Percentiles rank a stretch among this genome's conserved stretches.
Conservation (phyloP, 306 rosid species). For the Myrica gale region DNA sequence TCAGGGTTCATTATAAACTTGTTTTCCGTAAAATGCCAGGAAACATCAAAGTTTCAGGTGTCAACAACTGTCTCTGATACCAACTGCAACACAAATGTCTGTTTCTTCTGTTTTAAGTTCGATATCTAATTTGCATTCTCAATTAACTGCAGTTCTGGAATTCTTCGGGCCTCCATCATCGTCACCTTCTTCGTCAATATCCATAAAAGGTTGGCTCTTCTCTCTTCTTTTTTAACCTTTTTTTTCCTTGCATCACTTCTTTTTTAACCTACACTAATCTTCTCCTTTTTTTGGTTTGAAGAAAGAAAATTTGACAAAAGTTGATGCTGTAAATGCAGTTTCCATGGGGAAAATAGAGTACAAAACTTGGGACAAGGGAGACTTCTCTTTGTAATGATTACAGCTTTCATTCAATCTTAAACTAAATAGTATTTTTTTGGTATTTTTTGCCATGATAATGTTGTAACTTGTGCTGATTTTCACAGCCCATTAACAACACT, state of each 20-base stretch:
- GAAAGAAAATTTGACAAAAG: not conserved
- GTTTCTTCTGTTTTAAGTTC: not conserved
- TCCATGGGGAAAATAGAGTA: conserved; percentile 72
- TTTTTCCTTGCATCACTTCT: not conserved
- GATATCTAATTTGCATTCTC: conserved; percentile 14
- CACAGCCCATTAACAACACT: conserved; percentile 77
- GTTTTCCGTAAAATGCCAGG: conserved; percentile 75
- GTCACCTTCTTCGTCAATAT: conserved; percentile 52
- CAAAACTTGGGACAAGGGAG: conserved; percentile 62
- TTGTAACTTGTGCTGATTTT: conserved; percentile 19
- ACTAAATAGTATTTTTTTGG: not conserved
- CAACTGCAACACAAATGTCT: conserved; percentile 20
- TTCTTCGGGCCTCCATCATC: conserved; percentile 58
- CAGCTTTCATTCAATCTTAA: conserved; percentile 13
- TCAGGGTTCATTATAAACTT: conserved; percentile 1
- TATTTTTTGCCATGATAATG: conserved; percentile 14
- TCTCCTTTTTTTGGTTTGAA: not conserved
- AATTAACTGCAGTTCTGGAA: conserved; percentile 54
- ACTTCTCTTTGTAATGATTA: conserved; percentile 68
- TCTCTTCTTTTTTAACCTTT: conserved; percentile 4
- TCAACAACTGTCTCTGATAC: not conserved
- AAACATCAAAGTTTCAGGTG: conserved; percentile 84
- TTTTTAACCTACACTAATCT: conserved; percentile 5
- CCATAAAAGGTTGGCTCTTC: conserved; percentile 54
- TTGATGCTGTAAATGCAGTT: conserved; percentile 51